These are phyloP conservation scores for Verticillium isaacii DNA, from an alignment of 2,329 filamentous ascomycete genomes.

Conservation along the genomic window DNA sequence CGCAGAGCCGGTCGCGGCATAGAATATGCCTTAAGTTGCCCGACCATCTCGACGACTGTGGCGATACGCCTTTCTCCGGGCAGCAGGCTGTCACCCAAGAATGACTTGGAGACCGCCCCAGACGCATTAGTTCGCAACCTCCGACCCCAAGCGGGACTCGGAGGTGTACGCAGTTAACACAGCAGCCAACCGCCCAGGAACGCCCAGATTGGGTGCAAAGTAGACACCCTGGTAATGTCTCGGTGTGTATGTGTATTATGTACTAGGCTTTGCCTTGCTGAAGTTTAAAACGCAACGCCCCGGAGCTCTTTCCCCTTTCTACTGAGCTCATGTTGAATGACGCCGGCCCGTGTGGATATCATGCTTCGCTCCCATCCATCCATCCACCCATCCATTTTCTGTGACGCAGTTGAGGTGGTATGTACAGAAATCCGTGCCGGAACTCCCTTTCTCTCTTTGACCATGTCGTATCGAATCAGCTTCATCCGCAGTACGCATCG, in stretches of 20 bases:
- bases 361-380: slow-evolving; percentile 12
- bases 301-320: slow-evolving; percentile 2
- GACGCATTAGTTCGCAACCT: not conserved
- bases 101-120: not conserved
- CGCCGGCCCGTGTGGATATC: slow-evolving; percentile 14
- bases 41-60: not conserved
- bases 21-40: not conserved
- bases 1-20: not conserved
- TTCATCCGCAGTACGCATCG: not conserved
- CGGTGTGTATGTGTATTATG: not conserved
- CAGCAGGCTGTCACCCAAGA: not conserved
- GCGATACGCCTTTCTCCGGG: not conserved
- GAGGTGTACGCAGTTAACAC: not conserved
- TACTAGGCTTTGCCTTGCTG: not conserved
- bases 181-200: not conserved
- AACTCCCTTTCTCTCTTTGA: slow-evolving; percentile 1
- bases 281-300: not conserved
- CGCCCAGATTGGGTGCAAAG: not conserved
- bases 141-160: not conserved
- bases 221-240: not conserved
- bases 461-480: not conserved
- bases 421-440: slow-evolving; percentile 12
- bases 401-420: slow-evolving; percentile 14
- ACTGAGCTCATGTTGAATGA: slow-evolving; percentile 30
- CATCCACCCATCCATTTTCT: slow-evolving; percentile 10